Percentiles rank a stretch among this genome's conserved stretches.
Evolutionary conservation across 164 flowering plant species (phyloP).

Genomic region (Annona squamosa): DNA sequence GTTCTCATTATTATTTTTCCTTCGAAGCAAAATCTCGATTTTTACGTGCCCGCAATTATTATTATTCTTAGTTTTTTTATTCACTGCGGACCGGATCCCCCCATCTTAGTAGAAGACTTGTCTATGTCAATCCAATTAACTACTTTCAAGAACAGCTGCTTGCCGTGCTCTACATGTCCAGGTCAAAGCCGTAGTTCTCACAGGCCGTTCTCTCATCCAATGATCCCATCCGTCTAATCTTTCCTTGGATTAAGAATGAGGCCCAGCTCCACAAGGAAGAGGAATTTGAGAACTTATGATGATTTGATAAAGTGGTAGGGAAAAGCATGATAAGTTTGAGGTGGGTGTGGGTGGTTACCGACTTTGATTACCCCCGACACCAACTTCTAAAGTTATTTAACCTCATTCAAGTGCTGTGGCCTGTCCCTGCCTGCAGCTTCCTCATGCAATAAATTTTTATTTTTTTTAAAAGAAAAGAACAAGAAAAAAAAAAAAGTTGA

Average conservation of each 20-base stretch:
- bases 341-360: conserved; percentile 4
- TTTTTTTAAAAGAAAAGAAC: neutral
- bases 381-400: neutral
- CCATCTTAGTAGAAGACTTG: too few species aligned
- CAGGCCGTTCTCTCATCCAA: neutral
- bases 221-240: neutral
- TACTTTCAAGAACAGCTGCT: neutral
- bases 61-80: too few species aligned
- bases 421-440: neutral
- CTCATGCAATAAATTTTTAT: neutral
- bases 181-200: too few species aligned
- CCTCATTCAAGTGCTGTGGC: neutral
- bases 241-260: neutral
- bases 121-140: neutral
- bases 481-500: too few species aligned
- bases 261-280: neutral
- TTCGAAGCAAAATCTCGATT: neutral
- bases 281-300: neutral
- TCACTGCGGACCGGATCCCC: too few species aligned
- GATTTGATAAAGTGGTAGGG: neutral
- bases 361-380: neutral
- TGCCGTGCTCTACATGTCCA: too few species aligned
- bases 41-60: neutral
- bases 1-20: too few species aligned
- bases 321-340: neutral